phyloP scores from a whole-genome alignment of 352 stramenopile species.

The Globisporangium middletonii region DNA sequence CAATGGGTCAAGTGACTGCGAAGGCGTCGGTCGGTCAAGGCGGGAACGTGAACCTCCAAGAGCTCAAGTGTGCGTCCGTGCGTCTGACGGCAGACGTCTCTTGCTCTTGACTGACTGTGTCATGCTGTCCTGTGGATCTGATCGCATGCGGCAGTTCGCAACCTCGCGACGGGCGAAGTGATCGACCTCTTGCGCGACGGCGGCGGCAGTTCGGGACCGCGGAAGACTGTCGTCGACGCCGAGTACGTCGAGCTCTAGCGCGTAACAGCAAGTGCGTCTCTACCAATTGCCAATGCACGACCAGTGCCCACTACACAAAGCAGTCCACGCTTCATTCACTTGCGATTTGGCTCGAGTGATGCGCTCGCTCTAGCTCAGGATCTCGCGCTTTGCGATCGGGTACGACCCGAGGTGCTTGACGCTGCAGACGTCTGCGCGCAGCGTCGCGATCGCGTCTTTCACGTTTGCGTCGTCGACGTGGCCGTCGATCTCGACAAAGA shows the following conservation, averaged over 20 bases:
- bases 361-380: constrained; percentile 25
- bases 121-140: constrained; percentile 5
- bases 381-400: constrained; percentile 46
- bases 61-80: constrained; percentile 56
- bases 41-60: constrained; percentile 34
- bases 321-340: no score
- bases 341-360: no score
- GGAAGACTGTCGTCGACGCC: constrained; percentile 64
- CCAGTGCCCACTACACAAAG: constrained; percentile 3
- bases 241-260: constrained; percentile 62
- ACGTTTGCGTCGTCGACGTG: constrained; percentile 72
- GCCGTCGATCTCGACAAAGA: constrained; percentile 80
- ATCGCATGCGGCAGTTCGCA: constrained; percentile 32
- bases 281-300: background rate
- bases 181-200: constrained; percentile 61
- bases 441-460: constrained; percentile 39
- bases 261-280: no score
- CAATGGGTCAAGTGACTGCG: constrained; percentile 39
- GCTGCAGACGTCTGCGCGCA: constrained; percentile 43
- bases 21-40: constrained; percentile 43
- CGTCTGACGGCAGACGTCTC: background rate
- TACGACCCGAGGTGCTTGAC: constrained; percentile 82
- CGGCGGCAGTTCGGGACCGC: constrained; percentile 15
- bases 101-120: constrained; percentile 2
- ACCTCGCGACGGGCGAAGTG: constrained; percentile 44